Conservation (phyloP, 352 stramenopile genomes). For the Phytophthora fragariaefolia region DNA sequence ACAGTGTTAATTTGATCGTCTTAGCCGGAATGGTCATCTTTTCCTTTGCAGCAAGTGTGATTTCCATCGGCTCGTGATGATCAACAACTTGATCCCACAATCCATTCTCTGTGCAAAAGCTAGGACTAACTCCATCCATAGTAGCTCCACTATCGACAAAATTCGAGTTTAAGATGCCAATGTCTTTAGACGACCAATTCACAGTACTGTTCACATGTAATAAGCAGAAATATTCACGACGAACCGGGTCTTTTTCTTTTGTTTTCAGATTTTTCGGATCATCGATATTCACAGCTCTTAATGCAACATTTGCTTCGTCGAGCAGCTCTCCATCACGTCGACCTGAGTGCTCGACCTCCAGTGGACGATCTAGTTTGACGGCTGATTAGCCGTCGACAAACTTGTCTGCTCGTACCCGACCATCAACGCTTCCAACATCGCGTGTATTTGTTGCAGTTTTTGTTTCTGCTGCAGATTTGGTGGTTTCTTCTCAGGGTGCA, state of each 20-base stretch:
- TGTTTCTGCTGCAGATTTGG: no score
- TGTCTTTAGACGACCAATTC: not conserved
- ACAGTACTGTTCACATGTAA: slow-evolving; percentile 16
- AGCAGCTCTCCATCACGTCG: no score
- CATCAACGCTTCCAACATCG: no score
- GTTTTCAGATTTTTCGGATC: slow-evolving; percentile 4
- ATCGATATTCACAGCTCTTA: slow-evolving; percentile 2
- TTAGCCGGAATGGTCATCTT: slow-evolving; percentile 7
- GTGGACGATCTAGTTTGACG: no score
- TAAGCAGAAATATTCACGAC: slow-evolving; percentile 10
- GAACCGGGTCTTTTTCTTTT: not conserved
- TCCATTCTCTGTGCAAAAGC: slow-evolving; percentile 5
- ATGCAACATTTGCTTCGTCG: no score
- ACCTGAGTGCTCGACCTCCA: no score
- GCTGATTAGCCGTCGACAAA: no score
- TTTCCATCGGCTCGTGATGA: slow-evolving; percentile 13
- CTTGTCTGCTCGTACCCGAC: no score
- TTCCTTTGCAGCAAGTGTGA: slow-evolving; percentile 9
- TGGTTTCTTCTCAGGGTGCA: no score
- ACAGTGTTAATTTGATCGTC: slow-evolving; percentile 9
- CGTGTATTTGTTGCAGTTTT: no score
- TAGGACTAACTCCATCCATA: slow-evolving; percentile 19
- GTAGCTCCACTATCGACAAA: slow-evolving; percentile 28
- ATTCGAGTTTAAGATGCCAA: slow-evolving; percentile 24
- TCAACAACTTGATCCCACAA: slow-evolving; percentile 11